Base-by-base conservation (phyloP, 768 basidiomycete genomes). In the Pholiota molesta region DNA sequence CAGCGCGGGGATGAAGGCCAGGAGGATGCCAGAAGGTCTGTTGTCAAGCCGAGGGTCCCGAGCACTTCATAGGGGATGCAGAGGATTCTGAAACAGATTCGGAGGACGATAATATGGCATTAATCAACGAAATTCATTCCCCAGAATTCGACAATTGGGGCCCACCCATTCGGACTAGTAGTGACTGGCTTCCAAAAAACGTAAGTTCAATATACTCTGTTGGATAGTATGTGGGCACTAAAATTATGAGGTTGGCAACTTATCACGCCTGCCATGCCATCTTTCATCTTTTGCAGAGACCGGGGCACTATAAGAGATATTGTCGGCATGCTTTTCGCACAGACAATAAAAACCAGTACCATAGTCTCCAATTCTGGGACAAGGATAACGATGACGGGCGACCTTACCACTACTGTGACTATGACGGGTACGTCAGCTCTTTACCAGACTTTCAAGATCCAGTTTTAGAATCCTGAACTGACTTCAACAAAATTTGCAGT, bases 401-500 rank as follows among this genome's bases (percentile, higher is more conserved):
- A 28, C 57, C 57, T 16, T 58, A 58, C 21, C 57, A 58, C 29
- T 58, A 58, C 33, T 19, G 13, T 7, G 10, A 19, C 23, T 8
- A 21, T 19, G 9, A 23, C 19, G 21, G 47, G 47, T 49, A 26
- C 7, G 47, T 49, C 9, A 47, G 11, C 33, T 35, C 2, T 35
- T 6, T 23, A 26, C 21, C 45, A 47, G 6, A 47, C 33, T 35
- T 35, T 13, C 33, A 35, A 13, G 9, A 8, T 35, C 33, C 11
- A 13, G 7, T 8, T 35, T 35, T 35, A 13, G 1, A 55, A 40
- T 21, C 31, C 14, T 29, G 52, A 14, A n/a, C 7, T 35, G 7
- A 35, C 33, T 35, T n/a, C 31, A 31, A 57, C 28, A 16, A 40
- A 40, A n/a, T 59, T 63, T 33, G 60, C 52, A 60, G 62, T n/a